Base-by-base conservation (phyloP, 2,329 filamentous ascomycete species). In the Aspergillus novoparasiticus region DNA sequence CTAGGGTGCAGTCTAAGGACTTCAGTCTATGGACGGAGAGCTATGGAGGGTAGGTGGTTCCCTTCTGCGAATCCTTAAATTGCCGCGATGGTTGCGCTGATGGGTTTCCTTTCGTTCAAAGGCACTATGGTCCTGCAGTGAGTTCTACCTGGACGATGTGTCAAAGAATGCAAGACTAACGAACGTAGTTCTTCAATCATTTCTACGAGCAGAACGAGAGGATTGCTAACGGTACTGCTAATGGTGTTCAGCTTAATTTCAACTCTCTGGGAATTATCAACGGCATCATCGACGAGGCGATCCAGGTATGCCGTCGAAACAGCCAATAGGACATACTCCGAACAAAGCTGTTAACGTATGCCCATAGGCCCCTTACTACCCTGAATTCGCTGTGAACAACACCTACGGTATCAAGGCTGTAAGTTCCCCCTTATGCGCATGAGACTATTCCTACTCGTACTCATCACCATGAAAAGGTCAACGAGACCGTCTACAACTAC, bases 11-110 rank as follows among this genome's bases (percentile, higher is more conserved):
- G 62, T 83, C 81, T 32, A 84, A 81, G 67, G 81, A 79, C 36
- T 86, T 87, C 72, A 87, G 87, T 65, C 77, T 88, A 43, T 88
- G 85, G 79, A 87, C 86, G 0, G 86, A 88, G 72, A 84, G 80
- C 54, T 84, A 76, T 46, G 79, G 80, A 64, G 81, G 80, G 60
- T 83, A 72, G 76, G 79, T 72, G 21, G 28, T 34, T 19, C 11
- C 4, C n/a, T 36, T 55, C 28, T 12, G 34, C n/a, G n/a, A 19
- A 3, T 5, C 23, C 8, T 34, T 14, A 19, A 6, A 19, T 19
- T 3, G 19, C 28, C 11, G 34, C 9, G 34, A 32, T n/a, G 39
- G 10, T 26, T 41, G 45, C 41, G 4, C 58, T 39, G 30, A 62
- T 55, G 41, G 32, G 56, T 10, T 32, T 32, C 72, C 65, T 72